Percentiles rank a stretch among this genome's conserved stretches.
Evolutionary conservation across 2,329 filamentous ascomycete genomes (phyloP).

Genomic region (Aspergillus oerlinghausenensis): DNA sequence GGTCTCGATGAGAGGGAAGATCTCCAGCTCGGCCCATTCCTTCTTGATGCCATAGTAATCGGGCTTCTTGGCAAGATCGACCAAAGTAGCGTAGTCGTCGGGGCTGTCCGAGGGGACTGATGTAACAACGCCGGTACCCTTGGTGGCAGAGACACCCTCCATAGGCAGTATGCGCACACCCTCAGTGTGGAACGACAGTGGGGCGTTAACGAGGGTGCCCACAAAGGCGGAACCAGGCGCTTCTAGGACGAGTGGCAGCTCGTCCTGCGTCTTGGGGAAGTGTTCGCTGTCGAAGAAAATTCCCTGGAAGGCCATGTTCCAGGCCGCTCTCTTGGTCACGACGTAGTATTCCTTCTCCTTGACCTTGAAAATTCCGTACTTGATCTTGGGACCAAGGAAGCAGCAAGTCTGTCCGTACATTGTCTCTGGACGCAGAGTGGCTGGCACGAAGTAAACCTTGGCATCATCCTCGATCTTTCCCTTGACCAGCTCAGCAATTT

Average conservation of each 20-base stretch:
- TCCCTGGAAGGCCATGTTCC: constrained; percentile 95
- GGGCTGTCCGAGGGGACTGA: constrained; percentile 94
- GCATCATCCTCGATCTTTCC: constrained; percentile 74
- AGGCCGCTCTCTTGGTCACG: constrained; percentile 73
- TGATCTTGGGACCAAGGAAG: constrained; percentile 86
- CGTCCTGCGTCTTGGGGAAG: constrained; percentile 59
- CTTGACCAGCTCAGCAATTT: constrained; percentile 66
- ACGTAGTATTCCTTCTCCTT: constrained; percentile 77
- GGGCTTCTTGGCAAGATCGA: constrained; percentile 87
- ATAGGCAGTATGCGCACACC: constrained; percentile 89
- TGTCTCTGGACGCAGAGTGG: constrained; percentile 89
- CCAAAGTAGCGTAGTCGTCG: constrained; percentile 86
- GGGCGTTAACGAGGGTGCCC: constrained; percentile 84
- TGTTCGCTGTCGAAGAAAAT: constrained; percentile 59
- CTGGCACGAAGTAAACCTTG: constrained; percentile 83
- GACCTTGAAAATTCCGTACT: constrained; percentile 82
- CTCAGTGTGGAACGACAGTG: constrained; percentile 77
- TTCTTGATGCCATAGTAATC: constrained; percentile 96
- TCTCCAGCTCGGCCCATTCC: constrained; percentile 90
- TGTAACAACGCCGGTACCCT: constrained; percentile 95
- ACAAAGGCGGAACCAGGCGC: constrained; percentile 74
- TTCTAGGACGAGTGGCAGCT: constrained; percentile 69
- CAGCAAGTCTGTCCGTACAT: constrained; percentile 99
- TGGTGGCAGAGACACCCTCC: constrained; percentile 85
- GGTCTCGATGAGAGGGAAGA: constrained; percentile 83